phyloP scores from a whole-genome alignment of 192 early-diverging fungal genomes.

The Oehlia diaphana region DNA sequence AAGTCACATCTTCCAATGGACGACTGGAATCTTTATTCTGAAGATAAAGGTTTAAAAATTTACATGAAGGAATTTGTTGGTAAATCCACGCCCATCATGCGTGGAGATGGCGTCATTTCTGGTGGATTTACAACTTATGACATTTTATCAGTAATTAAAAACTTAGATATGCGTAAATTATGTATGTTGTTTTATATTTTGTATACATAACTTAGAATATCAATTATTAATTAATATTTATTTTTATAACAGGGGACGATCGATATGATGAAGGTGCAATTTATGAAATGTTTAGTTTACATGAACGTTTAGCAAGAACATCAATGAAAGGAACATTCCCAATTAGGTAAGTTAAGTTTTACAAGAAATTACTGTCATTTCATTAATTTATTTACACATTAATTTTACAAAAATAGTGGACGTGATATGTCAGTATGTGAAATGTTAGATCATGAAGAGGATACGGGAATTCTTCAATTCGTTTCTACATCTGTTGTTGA shows the following conservation, averaged over 20 bases:
- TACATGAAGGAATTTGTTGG: conserved; percentile 45
- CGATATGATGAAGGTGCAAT: conserved; percentile 48
- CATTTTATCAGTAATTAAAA: conserved; percentile 52
- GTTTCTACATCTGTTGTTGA: conserved; percentile 52
- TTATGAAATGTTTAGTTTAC: conserved; percentile 52
- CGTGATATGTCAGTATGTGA: conserved; percentile 49
- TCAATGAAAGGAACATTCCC: conserved; percentile 39
- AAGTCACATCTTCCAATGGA: conserved; percentile 47
- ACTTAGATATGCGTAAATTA: conserved; percentile 46
- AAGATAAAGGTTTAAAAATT: conserved; percentile 46
- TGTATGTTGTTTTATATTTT: conserved; percentile 31
- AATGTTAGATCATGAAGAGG: conserved; percentile 51
- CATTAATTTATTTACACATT: background rate
- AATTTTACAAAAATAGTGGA: conserved; percentile 25
- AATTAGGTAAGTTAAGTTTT: conserved; percentile 15
- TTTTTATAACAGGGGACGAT: conserved; percentile 36
- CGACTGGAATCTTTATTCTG: conserved; percentile 49
- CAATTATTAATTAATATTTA: background rate
- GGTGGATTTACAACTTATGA: conserved; percentile 56
- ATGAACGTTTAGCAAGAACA: conserved; percentile 50
- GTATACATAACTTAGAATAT: background rate
- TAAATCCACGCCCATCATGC: conserved; percentile 46
- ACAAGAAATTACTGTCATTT: background rate
- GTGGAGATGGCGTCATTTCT: conserved; percentile 49
- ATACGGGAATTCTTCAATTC: conserved; percentile 45